Evolutionary conservation across 2,329 filamentous ascomycete species (phyloP).

Genomic region (Leptodontidium sp.): DNA sequence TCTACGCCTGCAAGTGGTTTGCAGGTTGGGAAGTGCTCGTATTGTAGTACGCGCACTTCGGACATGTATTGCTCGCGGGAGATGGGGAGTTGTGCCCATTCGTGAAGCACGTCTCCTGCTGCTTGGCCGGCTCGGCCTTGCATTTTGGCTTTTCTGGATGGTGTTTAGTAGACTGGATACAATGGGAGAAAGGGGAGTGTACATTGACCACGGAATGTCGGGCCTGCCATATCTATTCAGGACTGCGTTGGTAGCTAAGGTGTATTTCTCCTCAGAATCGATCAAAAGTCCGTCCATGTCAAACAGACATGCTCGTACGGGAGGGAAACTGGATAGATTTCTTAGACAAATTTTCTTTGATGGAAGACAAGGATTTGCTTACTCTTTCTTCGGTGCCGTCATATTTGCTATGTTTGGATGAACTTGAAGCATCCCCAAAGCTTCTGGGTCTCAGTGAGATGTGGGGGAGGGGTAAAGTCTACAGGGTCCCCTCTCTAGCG

Average conservation of each 20-base stretch:
- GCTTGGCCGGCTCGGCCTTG: slow-evolving; percentile 44
- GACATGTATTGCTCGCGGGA: slow-evolving; percentile 69
- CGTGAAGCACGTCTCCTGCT: slow-evolving; percentile 69
- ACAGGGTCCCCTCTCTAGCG: slow-evolving; percentile 2
- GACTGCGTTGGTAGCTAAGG: slow-evolving; percentile 81
- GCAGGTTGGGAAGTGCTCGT: slow-evolving; percentile 75
- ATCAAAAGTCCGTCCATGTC: slow-evolving; percentile 99
- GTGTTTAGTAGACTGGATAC: not conserved
- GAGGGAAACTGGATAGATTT: slow-evolving; percentile 67
- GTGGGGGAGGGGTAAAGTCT: slow-evolving; percentile 24
- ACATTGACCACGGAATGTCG: slow-evolving; percentile 84
- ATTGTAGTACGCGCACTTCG: slow-evolving; percentile 70
- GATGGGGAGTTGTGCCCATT: slow-evolving; percentile 85
- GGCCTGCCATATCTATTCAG: slow-evolving; percentile 79
- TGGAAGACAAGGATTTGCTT: slow-evolving; percentile 1
- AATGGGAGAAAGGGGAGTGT: not conserved
- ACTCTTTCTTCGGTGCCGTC: slow-evolving; percentile 34
- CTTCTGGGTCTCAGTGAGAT: not conserved
- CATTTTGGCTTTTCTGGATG: slow-evolving; percentile 77
- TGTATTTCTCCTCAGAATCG: slow-evolving; percentile 94
- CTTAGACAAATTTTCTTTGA: not conserved
- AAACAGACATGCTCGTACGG: slow-evolving; percentile 90
- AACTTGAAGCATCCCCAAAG: not conserved
- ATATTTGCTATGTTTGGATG: not conserved
- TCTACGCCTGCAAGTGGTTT: slow-evolving; percentile 81